Evolutionary conservation across 2,329 filamentous ascomycete species (phyloP).

Genomic region (Alternaria sp.): DNA sequence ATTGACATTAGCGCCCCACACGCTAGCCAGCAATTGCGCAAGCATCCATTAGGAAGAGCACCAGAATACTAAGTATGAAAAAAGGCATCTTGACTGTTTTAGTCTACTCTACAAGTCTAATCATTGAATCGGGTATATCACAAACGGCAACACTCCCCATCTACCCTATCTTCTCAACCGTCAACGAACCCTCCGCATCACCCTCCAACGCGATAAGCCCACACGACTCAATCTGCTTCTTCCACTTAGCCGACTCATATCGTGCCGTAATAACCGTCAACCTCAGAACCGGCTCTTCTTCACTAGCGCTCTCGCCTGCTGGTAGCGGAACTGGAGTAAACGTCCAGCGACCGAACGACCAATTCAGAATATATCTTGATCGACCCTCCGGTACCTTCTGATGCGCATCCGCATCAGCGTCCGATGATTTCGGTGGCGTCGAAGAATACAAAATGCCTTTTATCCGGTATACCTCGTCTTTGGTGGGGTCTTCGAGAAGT

Average conservation of each 20-base stretch:
- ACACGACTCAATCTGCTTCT: conserved; percentile 70
- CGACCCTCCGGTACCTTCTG: conserved; percentile 46
- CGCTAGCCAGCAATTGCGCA: too few relatives aligned
- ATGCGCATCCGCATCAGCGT: conserved; percentile 37
- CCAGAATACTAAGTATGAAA: too few relatives aligned
- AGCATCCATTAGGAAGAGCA: too few relatives aligned
- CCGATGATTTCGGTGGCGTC: conserved; percentile 56
- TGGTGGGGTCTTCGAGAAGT: conserved; percentile 76
- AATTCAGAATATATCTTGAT: conserved; percentile 87
- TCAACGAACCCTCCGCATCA: conserved; percentile 26
- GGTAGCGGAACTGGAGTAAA: conserved; percentile 69
- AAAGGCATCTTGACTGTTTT: not conserved
- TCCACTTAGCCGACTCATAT: conserved; percentile 78
- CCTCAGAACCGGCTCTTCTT: conserved; percentile 63
- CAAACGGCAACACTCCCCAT: not conserved
- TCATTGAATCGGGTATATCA: not conserved
- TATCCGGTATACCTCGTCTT: conserved; percentile 95
- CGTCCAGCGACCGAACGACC: conserved; percentile 96
- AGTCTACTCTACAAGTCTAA: not conserved
- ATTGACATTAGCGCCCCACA: too few relatives aligned
- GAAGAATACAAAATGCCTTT: conserved; percentile 69
- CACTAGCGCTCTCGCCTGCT: conserved; percentile 36
- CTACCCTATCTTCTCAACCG: conserved; percentile 24
- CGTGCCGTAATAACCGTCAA: conserved; percentile 79
- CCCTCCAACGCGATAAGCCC: conserved; percentile 48